These are phyloP conservation scores for Candida vartiovaarae DNA, from an alignment of 805 yeast genomes.

Conservation along the genomic window DNA sequence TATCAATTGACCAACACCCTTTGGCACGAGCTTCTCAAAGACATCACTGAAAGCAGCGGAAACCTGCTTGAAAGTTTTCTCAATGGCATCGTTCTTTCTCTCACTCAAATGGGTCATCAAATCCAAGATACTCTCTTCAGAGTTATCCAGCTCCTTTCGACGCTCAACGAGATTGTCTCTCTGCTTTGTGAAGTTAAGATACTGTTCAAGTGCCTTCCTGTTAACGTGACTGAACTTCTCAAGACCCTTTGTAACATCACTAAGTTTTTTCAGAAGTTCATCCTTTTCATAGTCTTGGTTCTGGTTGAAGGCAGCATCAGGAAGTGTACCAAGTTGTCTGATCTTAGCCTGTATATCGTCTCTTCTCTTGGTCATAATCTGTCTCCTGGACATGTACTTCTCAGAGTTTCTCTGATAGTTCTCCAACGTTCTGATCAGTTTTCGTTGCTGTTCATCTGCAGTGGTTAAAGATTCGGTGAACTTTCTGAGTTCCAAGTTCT, in stretches of 20 bases:
- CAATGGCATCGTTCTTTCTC: slow-evolving; percentile 79
- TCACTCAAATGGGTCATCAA: slow-evolving; percentile 63
- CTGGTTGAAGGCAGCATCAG: slow-evolving; percentile 66
- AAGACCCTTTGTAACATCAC: slow-evolving; percentile 47
- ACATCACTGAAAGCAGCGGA: slow-evolving; percentile 65
- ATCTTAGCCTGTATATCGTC: slow-evolving; percentile 69
- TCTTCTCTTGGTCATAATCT: slow-evolving; percentile 50
- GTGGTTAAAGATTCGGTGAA: slow-evolving; percentile 37
- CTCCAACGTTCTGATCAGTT: slow-evolving; percentile 49
- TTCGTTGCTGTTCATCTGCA: slow-evolving; percentile 51
- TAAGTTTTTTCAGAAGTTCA: slow-evolving; percentile 45
- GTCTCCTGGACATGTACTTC: slow-evolving; percentile 53
- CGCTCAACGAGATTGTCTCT: slow-evolving; percentile 59
- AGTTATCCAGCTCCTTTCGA: slow-evolving; percentile 58
- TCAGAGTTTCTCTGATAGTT: slow-evolving; percentile 59
- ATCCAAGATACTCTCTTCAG: slow-evolving; percentile 65
- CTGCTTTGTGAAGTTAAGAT: slow-evolving; percentile 62
- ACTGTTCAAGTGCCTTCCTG: slow-evolving; percentile 85
- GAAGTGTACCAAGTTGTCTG: slow-evolving; percentile 79
- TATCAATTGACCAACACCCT: slow-evolving; percentile 67
- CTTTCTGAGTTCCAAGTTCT: slow-evolving; percentile 21
- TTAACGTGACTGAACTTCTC: slow-evolving; percentile 71
- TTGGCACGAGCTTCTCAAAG: slow-evolving; percentile 77
- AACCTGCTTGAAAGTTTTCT: slow-evolving; percentile 69
- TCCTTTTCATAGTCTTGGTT: slow-evolving; percentile 32